Conservation (phyloP, 768 basidiomycete species). For the Lactarius akahatsu region DNA sequence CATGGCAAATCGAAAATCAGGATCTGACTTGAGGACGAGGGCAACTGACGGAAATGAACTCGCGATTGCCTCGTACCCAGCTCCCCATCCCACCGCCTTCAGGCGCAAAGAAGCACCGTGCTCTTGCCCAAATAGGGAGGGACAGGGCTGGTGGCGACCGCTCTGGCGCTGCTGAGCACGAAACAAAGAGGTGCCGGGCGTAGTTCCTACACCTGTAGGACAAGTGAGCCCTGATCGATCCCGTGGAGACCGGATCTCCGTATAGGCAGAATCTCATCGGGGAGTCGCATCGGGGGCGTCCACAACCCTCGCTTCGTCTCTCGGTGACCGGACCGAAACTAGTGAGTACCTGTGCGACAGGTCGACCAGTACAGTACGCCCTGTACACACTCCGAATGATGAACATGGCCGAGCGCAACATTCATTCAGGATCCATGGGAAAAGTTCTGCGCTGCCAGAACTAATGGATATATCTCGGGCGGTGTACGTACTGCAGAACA, state of each 20-base stretch:
- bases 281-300: neutral
- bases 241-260: neutral
- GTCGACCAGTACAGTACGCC: neutral
- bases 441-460: neutral
- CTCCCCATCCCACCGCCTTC: conserved; percentile 2
- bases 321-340: neutral
- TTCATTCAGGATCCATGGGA: neutral
- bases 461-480: neutral
- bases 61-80: conserved; percentile 15
- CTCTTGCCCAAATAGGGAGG: neutral
- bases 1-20: neutral
- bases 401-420: neutral
- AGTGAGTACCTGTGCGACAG: neutral
- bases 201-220: neutral
- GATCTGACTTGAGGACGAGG: too few species aligned
- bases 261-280: neutral
- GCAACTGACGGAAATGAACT: neutral
- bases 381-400: neutral
- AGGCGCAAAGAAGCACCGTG: conserved; percentile 16
- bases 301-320: neutral
- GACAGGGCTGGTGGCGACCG: neutral
- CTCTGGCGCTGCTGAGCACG: conserved; percentile 7
- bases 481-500: neutral
- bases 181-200: conserved; percentile 8
- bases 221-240: neutral